These are phyloP conservation scores for Prunus padus DNA, from an alignment of 306 rosid species.

Conservation along the genomic window DNA sequence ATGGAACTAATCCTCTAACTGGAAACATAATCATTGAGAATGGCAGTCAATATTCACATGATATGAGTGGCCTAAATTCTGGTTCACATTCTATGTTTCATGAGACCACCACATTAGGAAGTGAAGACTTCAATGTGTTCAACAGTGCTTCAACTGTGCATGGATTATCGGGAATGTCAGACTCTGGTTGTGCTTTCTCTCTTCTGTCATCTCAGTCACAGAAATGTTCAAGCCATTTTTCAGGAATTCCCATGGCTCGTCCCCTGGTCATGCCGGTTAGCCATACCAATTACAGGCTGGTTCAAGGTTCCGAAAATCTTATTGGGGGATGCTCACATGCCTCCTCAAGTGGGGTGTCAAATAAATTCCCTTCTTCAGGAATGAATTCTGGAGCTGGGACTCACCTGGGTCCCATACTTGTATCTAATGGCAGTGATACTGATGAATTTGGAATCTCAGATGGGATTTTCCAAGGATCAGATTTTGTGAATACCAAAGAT, in stretches of 20 bases:
- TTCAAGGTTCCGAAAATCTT: slow-evolving; percentile 50
- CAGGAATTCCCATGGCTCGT: slow-evolving; percentile 57
- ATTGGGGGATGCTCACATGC: slow-evolving; percentile 55
- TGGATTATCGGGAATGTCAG: slow-evolving; percentile 55
- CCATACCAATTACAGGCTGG: slow-evolving; percentile 42
- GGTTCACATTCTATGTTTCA: slow-evolving; percentile 41
- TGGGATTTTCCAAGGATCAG: slow-evolving; percentile 57
- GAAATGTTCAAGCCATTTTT: slow-evolving; percentile 57
- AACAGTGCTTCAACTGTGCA: slow-evolving; percentile 47
- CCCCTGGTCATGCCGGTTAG: slow-evolving; percentile 50
- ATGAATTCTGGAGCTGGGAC: slow-evolving; percentile 45
- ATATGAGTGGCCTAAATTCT: slow-evolving; percentile 23
- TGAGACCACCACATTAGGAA: slow-evolving; percentile 43
- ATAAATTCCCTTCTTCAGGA: slow-evolving; percentile 45
- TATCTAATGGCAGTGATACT: slow-evolving; percentile 44
- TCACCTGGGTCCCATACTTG: slow-evolving; percentile 44
- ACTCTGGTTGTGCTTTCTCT: slow-evolving; percentile 92
- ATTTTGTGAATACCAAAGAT: slow-evolving; percentile 40
- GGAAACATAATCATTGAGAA: slow-evolving; percentile 49
- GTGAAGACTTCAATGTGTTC: slow-evolving; percentile 55
- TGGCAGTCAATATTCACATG: slow-evolving; percentile 39
- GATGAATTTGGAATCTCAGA: slow-evolving; percentile 52
- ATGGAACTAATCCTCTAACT: slow-evolving; percentile 35
- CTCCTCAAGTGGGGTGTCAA: slow-evolving; percentile 44
- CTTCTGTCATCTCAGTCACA: slow-evolving; percentile 96